phyloP scores from a whole-genome alignment of 1,139 yeast genomes.

The Hyphopichia burtonii region DNA sequence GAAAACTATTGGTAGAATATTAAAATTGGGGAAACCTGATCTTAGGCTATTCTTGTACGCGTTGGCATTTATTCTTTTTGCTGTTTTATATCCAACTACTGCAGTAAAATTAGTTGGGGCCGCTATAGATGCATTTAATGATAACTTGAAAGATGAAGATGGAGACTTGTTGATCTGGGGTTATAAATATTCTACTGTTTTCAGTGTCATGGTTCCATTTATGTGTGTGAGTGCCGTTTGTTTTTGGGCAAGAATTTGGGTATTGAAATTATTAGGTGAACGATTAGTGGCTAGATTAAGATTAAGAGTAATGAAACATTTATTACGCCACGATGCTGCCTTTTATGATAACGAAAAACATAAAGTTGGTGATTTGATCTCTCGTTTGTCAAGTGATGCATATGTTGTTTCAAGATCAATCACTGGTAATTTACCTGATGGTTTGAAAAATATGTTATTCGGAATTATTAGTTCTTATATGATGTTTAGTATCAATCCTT shows the following conservation, averaged over 20 bases:
- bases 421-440: constrained; percentile 48
- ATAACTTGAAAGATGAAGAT: constrained; percentile 34
- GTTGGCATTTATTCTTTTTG: constrained; percentile 42
- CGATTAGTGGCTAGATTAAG: constrained; percentile 47
- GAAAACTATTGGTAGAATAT: constrained; percentile 35
- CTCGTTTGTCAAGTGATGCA: constrained; percentile 54
- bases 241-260: constrained; percentile 53
- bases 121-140: constrained; percentile 45
- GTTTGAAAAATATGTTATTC: constrained; percentile 45
- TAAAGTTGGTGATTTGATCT: constrained; percentile 55
- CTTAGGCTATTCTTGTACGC: constrained; percentile 39
- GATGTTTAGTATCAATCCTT: constrained; percentile 48
- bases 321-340: constrained; percentile 50
- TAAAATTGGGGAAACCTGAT: constrained; percentile 43
- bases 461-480: constrained; percentile 46
- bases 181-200: constrained; percentile 41
- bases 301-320: constrained; percentile 46
- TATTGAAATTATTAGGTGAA: constrained; percentile 44
- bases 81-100: constrained; percentile 47
- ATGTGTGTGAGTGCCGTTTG: constrained; percentile 46
- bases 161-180: constrained; percentile 49
- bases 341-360: constrained; percentile 53
- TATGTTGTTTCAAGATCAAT: constrained; percentile 49
- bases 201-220: constrained; percentile 46
- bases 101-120: constrained; percentile 49